Evolutionary conservation across 441 rosid species (phyloP).

Genomic region (Euphorbia celastroides): DNA sequence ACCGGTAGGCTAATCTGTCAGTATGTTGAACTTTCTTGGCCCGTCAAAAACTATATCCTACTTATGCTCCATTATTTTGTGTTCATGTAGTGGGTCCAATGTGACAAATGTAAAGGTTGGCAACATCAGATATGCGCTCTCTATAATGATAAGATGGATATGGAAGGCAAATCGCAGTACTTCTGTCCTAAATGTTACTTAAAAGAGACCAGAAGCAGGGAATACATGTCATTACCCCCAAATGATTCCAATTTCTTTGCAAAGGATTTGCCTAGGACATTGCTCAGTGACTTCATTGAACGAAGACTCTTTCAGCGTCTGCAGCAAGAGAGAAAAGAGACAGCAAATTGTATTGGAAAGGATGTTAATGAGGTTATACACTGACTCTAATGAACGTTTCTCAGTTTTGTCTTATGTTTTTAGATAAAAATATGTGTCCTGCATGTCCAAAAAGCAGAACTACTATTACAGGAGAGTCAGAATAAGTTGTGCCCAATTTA

Average conservation of each 20-base stretch:
- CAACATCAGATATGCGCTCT: conserved; percentile 85
- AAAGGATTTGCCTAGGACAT: conserved; percentile 56
- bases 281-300: conserved; percentile 57
- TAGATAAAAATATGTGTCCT: background rate
- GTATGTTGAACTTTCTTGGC: conserved; percentile 4
- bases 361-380: conserved; percentile 48
- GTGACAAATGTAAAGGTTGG: conserved; percentile 60
- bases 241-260: conserved; percentile 32
- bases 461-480: background rate
- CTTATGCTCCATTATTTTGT: conserved; percentile 6
- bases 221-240: conserved; percentile 11
- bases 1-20: conserved; percentile 30
- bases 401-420: background rate
- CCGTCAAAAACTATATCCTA: background rate
- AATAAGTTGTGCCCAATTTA: background rate
- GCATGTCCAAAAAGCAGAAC: background rate
- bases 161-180: conserved; percentile 40
- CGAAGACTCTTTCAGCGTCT: conserved; percentile 47
- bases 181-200: conserved; percentile 61
- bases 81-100: conserved; percentile 63
- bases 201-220: conserved; percentile 32
- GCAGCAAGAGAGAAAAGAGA: conserved; percentile 46
- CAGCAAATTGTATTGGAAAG: conserved; percentile 41
- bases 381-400: background rate
- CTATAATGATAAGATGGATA: conserved; percentile 42